phyloP scores from a whole-genome alignment of 2,329 filamentous ascomycete genomes.

The Lecanicillium sp. region DNA sequence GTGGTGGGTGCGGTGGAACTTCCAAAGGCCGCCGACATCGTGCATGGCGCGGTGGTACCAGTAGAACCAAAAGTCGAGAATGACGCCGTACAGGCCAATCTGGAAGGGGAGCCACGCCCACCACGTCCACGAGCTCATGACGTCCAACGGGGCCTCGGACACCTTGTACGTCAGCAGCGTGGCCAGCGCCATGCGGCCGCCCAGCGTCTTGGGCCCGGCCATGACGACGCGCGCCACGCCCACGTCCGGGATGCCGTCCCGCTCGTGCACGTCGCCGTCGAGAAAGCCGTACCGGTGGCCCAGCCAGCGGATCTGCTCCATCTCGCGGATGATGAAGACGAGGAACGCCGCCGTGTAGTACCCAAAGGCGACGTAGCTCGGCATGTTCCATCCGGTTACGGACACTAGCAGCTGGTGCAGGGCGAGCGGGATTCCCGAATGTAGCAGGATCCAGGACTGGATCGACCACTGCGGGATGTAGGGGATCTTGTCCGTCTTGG shows the following conservation, averaged over 20 bases:
- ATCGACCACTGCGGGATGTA: conserved; percentile 23
- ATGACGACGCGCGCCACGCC: conserved; percentile 22
- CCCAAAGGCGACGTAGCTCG: conserved; percentile 20
- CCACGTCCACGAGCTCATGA: conserved; percentile 11
- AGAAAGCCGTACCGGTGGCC: conserved; percentile 29
- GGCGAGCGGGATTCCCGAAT: conserved; percentile 24
- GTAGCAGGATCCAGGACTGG: conserved; percentile 29
- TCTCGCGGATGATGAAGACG: conserved; percentile 26
- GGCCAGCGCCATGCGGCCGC: conserved; percentile 22
- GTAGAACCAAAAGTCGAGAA: conserved; percentile 29
- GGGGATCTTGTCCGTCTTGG: conserved; percentile 29
- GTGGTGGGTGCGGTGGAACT: conserved; percentile 34
- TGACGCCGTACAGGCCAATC: conserved; percentile 27
- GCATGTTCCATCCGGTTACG: conserved; percentile 19
- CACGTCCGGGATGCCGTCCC: conserved; percentile 31
- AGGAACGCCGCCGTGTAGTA: conserved; percentile 29
- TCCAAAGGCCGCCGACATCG: conserved; percentile 28
- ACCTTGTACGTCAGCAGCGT: conserved; percentile 23
- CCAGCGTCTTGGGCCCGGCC: conserved; percentile 23
- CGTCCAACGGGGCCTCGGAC: conserved; percentile 15
- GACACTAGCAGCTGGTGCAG: conserved; percentile 25
- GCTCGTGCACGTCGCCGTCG: conserved; percentile 31
- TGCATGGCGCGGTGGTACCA: conserved; percentile 34
- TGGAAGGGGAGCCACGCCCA: conserved; percentile 23
- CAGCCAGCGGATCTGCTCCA: conserved; percentile 25